Evolutionary conservation across 108 stramenopile species (phyloP).

Genomic region (Nannochloropsis oceanica): DNA sequence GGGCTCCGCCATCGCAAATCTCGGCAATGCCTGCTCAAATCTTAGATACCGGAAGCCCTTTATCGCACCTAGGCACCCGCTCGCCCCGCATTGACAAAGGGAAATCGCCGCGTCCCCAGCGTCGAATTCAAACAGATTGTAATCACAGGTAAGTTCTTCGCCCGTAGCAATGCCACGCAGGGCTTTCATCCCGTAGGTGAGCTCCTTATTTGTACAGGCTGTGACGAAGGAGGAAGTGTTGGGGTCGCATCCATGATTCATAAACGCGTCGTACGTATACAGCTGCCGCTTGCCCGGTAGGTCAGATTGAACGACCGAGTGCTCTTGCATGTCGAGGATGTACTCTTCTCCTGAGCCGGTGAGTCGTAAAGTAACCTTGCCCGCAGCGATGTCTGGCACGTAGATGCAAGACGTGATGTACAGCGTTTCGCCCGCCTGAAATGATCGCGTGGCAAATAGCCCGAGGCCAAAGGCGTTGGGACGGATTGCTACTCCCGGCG

Average conservation of each 20-base stretch:
- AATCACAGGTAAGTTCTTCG: background rate
- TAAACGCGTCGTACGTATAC: background rate
- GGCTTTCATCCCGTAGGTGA: background rate
- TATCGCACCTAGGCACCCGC: background rate
- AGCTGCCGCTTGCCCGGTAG: background rate
- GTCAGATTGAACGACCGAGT: background rate
- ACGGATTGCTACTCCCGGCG: background rate
- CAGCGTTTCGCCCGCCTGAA: background rate
- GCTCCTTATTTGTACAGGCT: background rate
- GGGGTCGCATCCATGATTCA: background rate
- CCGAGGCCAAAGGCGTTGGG: background rate
- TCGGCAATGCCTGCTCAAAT: background rate
- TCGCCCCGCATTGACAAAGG: background rate
- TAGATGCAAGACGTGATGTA: background rate
- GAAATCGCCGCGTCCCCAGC: background rate
- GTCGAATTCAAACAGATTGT: background rate
- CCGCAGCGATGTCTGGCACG: background rate
- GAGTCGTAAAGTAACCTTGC: background rate
- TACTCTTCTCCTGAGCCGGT: background rate
- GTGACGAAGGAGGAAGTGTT: background rate
- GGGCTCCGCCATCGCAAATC: background rate
- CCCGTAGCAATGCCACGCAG: background rate
- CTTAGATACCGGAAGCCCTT: background rate
- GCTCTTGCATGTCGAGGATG: background rate
- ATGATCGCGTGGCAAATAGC: background rate